Percentiles rank a stretch among this genome's conserved stretches.
Conservation (phyloP, 2,329 filamentous ascomycete species). For the Alternaria viburni region DNA sequence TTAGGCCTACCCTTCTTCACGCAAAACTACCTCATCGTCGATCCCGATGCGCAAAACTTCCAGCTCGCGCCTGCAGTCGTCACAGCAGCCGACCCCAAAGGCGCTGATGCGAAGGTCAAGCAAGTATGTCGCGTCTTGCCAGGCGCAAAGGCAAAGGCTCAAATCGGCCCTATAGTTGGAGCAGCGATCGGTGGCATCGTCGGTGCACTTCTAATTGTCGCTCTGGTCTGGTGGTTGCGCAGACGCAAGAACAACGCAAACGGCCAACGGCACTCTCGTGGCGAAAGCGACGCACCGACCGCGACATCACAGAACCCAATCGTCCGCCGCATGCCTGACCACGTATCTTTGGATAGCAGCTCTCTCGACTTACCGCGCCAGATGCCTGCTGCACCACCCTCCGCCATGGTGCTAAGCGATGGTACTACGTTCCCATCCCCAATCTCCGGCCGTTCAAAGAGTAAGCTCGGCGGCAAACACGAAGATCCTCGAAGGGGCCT, state of each 20-base stretch:
- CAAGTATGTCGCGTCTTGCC: slow-evolving; percentile 20
- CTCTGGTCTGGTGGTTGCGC: slow-evolving; percentile 7
- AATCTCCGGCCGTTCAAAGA: background rate
- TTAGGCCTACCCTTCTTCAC: slow-evolving; percentile 26
- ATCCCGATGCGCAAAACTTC: slow-evolving; percentile 23
- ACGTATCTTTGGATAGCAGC: slow-evolving; percentile 8
- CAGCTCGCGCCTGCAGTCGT: slow-evolving; percentile 22
- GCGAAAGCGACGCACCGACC: slow-evolving; percentile 8
- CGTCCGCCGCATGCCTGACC: background rate
- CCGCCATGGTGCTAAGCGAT: background rate
- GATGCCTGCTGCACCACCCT: slow-evolving; percentile 2
- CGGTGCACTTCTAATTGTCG: slow-evolving; percentile 16
- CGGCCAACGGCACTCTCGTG: slow-evolving; percentile 3
- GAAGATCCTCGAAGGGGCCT: slow-evolving; percentile 17
- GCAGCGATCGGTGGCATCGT: slow-evolving; percentile 10
- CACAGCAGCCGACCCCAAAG: slow-evolving; percentile 16
- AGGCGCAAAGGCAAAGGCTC: slow-evolving; percentile 7
- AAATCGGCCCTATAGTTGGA: slow-evolving; percentile 12
- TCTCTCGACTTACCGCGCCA: slow-evolving; percentile 17
- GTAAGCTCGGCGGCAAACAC: background rate
- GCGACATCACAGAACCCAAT: slow-evolving; percentile 6
- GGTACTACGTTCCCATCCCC: slow-evolving; percentile 13
- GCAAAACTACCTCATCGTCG: slow-evolving; percentile 26
- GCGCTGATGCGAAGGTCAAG: slow-evolving; percentile 19
- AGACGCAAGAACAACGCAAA: slow-evolving; percentile 1